phyloP scores from a whole-genome alignment of 2,329 filamentous ascomycete genomes.

The Clarireedia paspali region DNA sequence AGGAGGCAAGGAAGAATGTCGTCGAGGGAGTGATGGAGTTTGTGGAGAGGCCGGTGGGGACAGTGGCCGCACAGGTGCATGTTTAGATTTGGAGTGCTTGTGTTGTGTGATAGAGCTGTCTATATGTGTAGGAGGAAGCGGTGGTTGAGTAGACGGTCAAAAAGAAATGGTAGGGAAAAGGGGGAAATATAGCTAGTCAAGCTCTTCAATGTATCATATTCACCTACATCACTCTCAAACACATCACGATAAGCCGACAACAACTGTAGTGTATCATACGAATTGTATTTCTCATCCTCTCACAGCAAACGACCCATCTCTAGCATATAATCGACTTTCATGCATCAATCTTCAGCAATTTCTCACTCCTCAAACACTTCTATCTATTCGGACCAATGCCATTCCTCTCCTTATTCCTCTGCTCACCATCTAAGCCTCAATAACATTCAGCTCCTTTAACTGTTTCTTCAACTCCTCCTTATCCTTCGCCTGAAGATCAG shows the following conservation, averaged over 20 bases:
- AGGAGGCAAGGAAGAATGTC: constrained; percentile 71
- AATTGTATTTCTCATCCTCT: no score
- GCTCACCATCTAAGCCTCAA: constrained; percentile 23
- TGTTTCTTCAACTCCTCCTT: constrained; percentile 60
- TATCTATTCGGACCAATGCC: no score
- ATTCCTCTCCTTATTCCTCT: not conserved
- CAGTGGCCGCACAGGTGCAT: constrained; percentile 69
- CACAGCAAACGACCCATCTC: not conserved
- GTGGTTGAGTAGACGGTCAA: not conserved
- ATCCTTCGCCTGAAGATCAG: constrained; percentile 60
- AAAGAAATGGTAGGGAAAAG: not conserved
- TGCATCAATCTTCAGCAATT: not conserved
- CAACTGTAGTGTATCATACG: not conserved
- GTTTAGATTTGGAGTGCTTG: constrained; percentile 6
- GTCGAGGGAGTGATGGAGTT: constrained; percentile 84
- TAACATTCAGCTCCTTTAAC: constrained; percentile 55
- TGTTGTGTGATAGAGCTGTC: not conserved
- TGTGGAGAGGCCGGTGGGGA: constrained; percentile 81
- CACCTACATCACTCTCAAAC: no score
- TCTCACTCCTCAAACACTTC: not conserved
- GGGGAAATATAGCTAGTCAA: not conserved
- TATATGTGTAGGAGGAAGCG: not conserved
- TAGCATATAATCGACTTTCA: not conserved
- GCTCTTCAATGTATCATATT: no score
- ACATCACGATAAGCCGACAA: not conserved